Base-by-base conservation (phyloP, 768 basidiomycete species). In the Russula ochroleuca region DNA sequence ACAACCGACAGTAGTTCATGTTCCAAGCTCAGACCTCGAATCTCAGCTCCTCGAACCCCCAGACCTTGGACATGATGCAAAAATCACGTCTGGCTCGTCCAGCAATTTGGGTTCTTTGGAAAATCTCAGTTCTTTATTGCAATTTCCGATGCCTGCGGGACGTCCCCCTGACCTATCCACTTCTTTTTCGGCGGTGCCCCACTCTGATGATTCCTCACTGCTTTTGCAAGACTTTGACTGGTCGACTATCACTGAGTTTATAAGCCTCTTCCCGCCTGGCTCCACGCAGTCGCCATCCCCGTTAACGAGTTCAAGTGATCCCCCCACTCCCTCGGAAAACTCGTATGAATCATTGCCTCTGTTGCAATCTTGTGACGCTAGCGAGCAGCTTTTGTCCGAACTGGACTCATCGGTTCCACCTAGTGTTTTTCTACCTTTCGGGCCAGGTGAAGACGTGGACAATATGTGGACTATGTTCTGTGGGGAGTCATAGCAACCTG, bases 361-460 rank as follows among this genome's bases (percentile, higher is more conserved):
- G 13, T 19, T 17, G 11, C n/a, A 3, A 15, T 10, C 31, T 35
- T 35, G 19, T 1, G 2, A 9, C 13, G 13, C 2, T 13, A 7
- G 21, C 48, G 33, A 55, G 17, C 47, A 45, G 6, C 13, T 38
- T 17, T 19, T 9, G 1, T 40, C 55, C 9, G 2, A 50, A 7
- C 15, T 62, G 21, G 63, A 60, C 23, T 2, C 58, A 35, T 64
- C 58, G 0, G 33, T 21, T 1, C 58, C 63, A 25, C 63, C 58
- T 3, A 60, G 63, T 23, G 17, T 5, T 11, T n/a, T 54, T 37
- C 45, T 64, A 6, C 19, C 63, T 9, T 1, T 31, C 4, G 19
- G 49, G 23, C 10, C 37, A 14, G 45, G 17, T n/a, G 45, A 49
- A 2, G 28, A 59, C 5, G 14, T 35, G 15, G 5, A 47, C 17